A percentile compares a stretch with the other conserved stretches of the same genome.
These are phyloP conservation scores for Metschnikowia gruessii DNA, from an alignment of 805 yeast species.

Conservation along the genomic window DNA sequence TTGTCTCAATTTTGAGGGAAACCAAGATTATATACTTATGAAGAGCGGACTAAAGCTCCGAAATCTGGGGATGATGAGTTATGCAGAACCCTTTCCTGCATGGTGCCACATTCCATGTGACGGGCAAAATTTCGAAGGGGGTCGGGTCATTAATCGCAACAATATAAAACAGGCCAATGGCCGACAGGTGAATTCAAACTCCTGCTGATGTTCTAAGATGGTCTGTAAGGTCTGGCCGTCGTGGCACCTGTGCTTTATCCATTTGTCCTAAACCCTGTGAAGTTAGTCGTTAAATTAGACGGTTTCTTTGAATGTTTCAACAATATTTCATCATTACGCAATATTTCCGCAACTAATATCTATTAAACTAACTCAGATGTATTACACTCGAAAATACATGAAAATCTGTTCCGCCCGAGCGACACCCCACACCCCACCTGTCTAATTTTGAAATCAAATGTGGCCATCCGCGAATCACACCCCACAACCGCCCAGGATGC, in stretches of 20 bases:
- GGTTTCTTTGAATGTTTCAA: too few species aligned
- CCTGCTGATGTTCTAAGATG: too few species aligned
- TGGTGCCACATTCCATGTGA: neutral
- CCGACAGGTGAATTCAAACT: neutral
- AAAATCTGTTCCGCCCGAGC: too few species aligned
- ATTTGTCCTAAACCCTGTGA: too few species aligned
- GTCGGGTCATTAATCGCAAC: slow-evolving; percentile 6
- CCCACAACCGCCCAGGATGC: too few species aligned
- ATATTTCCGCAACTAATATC: too few species aligned
- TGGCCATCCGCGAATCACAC: neutral
- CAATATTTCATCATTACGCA: too few species aligned
- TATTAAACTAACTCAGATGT: too few species aligned
- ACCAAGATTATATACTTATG: slow-evolving; percentile 6
- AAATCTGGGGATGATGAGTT: slow-evolving; percentile 17
- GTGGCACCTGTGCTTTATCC: too few species aligned
- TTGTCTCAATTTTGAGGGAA: neutral
- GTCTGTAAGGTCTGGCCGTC: too few species aligned
- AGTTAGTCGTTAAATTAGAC: too few species aligned
- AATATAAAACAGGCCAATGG: neutral
- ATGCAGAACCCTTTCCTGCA: slow-evolving; percentile 4
- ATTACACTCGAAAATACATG: too few species aligned
- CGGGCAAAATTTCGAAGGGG: slow-evolving; percentile 6
- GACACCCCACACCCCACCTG: neutral
- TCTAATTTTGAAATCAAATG: neutral
- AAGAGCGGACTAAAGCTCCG: slow-evolving; percentile 14